Percentiles rank a stretch among this genome's conserved stretches.
Evolutionary conservation across 2,329 filamentous ascomycete genomes (phyloP).

Genomic region (Sporothrix inflata): DNA sequence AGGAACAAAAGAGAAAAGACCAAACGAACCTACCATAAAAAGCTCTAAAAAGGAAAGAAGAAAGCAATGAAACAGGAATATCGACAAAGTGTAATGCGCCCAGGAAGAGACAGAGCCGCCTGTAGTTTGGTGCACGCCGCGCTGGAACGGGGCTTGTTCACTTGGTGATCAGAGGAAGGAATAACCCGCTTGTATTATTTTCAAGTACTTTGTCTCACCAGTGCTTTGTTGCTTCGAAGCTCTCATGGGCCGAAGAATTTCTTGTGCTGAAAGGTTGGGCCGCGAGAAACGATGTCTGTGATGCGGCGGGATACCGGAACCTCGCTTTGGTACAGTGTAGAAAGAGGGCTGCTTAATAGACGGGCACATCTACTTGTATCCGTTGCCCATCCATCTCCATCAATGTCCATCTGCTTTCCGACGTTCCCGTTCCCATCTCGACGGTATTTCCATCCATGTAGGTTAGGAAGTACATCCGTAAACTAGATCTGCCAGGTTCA

Average conservation of each 20-base stretch:
- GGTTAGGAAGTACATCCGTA: background rate
- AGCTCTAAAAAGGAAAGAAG: background rate
- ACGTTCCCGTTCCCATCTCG: background rate
- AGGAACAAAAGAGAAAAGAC: background rate
- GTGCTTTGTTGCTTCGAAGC: no score
- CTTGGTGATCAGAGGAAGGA: background rate
- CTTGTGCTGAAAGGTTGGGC: no score
- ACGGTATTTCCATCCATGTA: background rate
- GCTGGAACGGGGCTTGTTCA: background rate
- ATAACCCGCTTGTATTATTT: no score
- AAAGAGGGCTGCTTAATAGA: no score
- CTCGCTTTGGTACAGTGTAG: no score
- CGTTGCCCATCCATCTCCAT: no score
- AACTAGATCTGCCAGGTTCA: background rate
- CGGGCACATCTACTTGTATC: background rate
- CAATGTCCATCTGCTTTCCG: background rate
- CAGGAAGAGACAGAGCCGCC: background rate
- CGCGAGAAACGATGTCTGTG: no score
- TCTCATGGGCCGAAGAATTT: no score
- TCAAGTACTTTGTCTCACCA: no score
- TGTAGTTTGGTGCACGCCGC: background rate
- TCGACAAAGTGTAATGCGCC: background rate
- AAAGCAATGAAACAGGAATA: background rate
- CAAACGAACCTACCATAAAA: background rate
- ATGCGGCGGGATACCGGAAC: no score